Evolutionary conservation across 2,329 filamentous ascomycete species (phyloP), one percentile per base, ranked within the genome.

Genomic region (Huntiella omanensis): DNA sequence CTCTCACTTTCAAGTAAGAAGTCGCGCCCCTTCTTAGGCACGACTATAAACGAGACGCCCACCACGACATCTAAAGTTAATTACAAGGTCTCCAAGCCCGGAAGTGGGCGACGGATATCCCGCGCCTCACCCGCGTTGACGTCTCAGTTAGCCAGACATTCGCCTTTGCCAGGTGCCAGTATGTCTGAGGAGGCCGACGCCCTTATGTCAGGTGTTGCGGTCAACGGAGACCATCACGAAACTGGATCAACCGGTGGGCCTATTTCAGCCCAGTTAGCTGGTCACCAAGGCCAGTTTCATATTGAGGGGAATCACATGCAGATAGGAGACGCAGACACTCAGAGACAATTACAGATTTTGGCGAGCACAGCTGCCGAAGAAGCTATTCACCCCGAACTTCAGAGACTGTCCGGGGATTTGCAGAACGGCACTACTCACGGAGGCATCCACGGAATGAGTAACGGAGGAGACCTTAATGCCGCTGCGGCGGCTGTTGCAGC

Each of bases 321-420:
- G 41, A 43, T 36, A 46, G 34, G 34, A 42, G 49, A 46, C 11
- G 45, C 40, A 22, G 45, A 50, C 34, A 46, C 47, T 32, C 51
- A 53, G 32, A 42, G 47, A 33, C 49, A 52, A 28, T 40, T 49
- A 40, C 49, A 49, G 43, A 49, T 49, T 44, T 46, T 47, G 16
- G 55, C 55, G 42, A 53, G 54, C 28, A 50, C 38, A 1, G 28
- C 50, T 40, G 46, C 50, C 42, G 53, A 56, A 46, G 49, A 50
- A 33, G 51, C 50, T 45, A 51, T 56, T 41, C 54, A 56, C 37
- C 54, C 54, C 40, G 54, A 53, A 39, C 52, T 56, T 6, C 54
- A 56, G 33, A 48, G 56, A 51, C 43, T 58, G 52, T 34, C 28
- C n/a, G 40, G 40, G 3, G 13, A 33, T 17, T 34, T 43, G 16